A percentile compares a stretch with the other conserved stretches of the same genome.
Conservation (phyloP, 805 yeast genomes). For the Starmerella sirachaensis region DNA sequence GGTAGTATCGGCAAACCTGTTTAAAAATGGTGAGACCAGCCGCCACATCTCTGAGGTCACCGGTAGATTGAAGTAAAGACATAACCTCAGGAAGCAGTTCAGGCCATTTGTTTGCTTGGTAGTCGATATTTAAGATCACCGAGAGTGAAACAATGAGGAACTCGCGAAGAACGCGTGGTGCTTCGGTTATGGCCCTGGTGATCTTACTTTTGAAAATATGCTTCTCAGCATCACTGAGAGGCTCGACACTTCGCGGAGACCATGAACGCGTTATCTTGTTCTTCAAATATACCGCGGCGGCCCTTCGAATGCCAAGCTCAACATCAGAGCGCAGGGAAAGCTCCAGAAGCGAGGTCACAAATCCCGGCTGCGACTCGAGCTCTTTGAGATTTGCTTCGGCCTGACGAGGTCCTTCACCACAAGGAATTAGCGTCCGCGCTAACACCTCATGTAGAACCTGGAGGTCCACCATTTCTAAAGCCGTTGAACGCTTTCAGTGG, state of each 20-base stretch:
- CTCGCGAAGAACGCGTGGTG: conserved; percentile 33
- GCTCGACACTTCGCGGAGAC: conserved; percentile 28
- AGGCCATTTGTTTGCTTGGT: conserved; percentile 41
- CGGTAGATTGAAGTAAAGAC: conserved; percentile 34
- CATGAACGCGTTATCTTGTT: conserved; percentile 59
- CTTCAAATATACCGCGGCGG: conserved; percentile 75
- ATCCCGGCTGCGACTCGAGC: conserved; percentile 53
- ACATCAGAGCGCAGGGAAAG: conserved; percentile 46
- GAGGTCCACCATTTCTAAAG: conserved; percentile 51
- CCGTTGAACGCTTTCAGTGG: too few relatives aligned
- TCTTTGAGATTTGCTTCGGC: conserved; percentile 57
- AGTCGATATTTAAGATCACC: conserved; percentile 40
- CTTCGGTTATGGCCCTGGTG: conserved; percentile 45
- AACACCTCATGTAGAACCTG: conserved; percentile 59
- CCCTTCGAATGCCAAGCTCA: conserved; percentile 43
- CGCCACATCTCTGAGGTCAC: conserved; percentile 37
- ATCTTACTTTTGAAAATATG: conserved; percentile 60
- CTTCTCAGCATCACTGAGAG: conserved; percentile 43
- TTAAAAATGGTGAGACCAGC: conserved; percentile 61
- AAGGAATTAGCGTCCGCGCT: conserved; percentile 50
- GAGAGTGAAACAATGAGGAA: conserved; percentile 31
- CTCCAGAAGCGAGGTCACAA: conserved; percentile 71
- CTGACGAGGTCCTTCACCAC: conserved; percentile 50
- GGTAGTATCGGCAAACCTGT: conserved; percentile 56
- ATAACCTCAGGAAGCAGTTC: conserved; percentile 38